Evolutionary conservation across 768 basidiomycete species (phyloP).

Genomic region (Rhodotorula diobovata): DNA sequence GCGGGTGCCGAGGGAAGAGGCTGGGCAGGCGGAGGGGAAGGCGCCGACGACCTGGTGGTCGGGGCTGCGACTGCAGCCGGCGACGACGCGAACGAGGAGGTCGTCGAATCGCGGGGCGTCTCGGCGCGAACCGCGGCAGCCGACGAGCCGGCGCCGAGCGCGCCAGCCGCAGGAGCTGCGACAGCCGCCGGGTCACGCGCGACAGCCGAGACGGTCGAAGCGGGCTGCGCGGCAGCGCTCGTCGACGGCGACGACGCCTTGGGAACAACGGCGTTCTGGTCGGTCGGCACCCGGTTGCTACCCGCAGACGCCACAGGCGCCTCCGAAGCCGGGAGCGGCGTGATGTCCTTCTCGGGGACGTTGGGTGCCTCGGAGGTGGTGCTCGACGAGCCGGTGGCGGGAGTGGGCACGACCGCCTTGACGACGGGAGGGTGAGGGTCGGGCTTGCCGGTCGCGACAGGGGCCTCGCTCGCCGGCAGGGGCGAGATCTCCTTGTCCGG

Average conservation of each 20-base stretch:
- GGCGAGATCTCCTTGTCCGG: conserved; percentile 19
- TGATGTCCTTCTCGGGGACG: conserved; percentile 6
- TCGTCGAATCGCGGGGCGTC: background rate
- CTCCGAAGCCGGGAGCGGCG: conserved; percentile 3
- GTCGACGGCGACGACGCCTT: background rate
- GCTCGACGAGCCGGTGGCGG: too few species aligned
- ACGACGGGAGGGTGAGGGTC: conserved; percentile 7
- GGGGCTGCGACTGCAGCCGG: background rate
- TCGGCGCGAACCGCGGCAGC: too few species aligned
- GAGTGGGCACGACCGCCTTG: conserved; percentile 3
- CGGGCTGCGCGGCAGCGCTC: background rate
- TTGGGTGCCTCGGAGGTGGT: conserved; percentile 2
- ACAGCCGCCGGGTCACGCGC: background rate
- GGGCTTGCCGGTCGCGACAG: conserved; percentile 13
- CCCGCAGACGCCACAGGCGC: background rate
- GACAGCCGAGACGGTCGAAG: background rate
- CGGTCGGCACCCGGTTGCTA: background rate
- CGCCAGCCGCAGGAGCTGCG: background rate
- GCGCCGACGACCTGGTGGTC: too few species aligned
- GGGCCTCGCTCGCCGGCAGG: conserved; percentile 18
- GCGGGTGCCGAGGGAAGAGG: background rate
- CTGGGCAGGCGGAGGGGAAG: background rate
- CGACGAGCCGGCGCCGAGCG: background rate
- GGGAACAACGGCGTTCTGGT: background rate
- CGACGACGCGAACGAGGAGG: background rate